Conservation (phyloP, 345 rosid genomes). For the Dovyalis caffra region DNA sequence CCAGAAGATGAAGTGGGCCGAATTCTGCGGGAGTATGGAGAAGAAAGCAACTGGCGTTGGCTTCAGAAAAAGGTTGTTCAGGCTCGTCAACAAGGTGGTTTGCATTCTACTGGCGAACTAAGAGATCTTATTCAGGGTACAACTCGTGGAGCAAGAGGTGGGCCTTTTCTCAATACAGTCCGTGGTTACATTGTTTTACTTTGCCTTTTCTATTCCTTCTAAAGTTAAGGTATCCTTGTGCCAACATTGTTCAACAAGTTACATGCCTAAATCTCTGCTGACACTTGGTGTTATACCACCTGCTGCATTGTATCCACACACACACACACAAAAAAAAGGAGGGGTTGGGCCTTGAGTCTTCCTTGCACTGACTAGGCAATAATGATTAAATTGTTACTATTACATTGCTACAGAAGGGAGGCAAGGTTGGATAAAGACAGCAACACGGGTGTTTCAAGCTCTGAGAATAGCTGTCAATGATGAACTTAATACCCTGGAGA, state of each 20-base stretch:
- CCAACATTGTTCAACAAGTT: background rate
- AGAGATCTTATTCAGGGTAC: conserved; percentile 54
- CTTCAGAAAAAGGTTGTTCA: conserved; percentile 68
- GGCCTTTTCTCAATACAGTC: background rate
- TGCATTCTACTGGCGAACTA: conserved; percentile 81
- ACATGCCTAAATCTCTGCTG: background rate
- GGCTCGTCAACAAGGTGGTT: conserved; percentile 66
- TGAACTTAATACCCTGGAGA: conserved; percentile 74
- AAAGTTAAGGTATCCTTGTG: too few species aligned
- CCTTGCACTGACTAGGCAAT: too few species aligned
- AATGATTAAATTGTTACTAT: conserved; percentile 1
- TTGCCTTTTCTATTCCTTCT: background rate
- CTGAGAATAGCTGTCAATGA: conserved; percentile 91
- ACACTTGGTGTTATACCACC: too few species aligned
- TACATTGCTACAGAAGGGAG: conserved; percentile 58
- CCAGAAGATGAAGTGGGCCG: conserved; percentile 76
- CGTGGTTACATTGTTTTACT: background rate
- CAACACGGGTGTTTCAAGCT: conserved; percentile 89
- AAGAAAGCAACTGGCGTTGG: conserved; percentile 74
- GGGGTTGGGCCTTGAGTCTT: too few species aligned
- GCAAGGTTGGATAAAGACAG: conserved; percentile 98
- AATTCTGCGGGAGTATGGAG: conserved; percentile 76
- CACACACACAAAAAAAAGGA: too few species aligned
- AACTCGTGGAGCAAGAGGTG: conserved; percentile 56
- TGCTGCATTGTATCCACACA: background rate